A percentile compares a stretch with the other conserved stretches of the same genome.
These are phyloP conservation scores for Davidsoniella eucalypti DNA, from an alignment of 2,329 filamentous ascomycete species.

Conservation along the genomic window DNA sequence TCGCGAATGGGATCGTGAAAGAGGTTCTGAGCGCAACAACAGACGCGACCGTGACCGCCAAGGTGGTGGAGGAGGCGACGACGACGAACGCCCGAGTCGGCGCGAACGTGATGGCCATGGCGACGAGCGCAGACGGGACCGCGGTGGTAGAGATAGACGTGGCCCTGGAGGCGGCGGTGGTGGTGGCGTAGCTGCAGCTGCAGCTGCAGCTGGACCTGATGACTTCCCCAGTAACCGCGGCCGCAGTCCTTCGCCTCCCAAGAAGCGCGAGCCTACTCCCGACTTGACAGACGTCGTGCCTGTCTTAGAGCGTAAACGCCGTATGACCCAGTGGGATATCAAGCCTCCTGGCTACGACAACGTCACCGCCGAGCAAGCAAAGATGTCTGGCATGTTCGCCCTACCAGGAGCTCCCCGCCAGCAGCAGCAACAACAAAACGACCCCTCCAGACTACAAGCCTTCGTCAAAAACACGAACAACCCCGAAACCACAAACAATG, in stretches of 20 bases:
- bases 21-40: constrained; percentile 27
- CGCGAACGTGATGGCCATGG: constrained; percentile 40
- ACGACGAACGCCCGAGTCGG: constrained; percentile 44
- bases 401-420: constrained; percentile 88
- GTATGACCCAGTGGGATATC: constrained; percentile 98
- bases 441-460: constrained; percentile 80
- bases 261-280: constrained; percentile 89
- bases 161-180: constrained; percentile 25
- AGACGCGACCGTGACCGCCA: constrained; percentile 25
- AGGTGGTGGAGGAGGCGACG: constrained; percentile 36
- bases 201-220: constrained; percentile 22
- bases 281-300: constrained; percentile 79
- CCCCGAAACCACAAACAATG: constrained; percentile 45
- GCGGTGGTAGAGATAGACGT: constrained; percentile 24
- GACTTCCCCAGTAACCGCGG: constrained; percentile 25
- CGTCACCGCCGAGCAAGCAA: constrained; percentile 94
- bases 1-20: constrained; percentile 63
- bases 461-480: constrained; percentile 54
- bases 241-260: constrained; percentile 63
- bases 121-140: constrained; percentile 23
- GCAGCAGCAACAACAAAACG: constrained; percentile 80
- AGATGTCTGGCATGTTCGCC: constrained; percentile 97
- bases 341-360: constrained; percentile 97
- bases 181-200: constrained; percentile 22
- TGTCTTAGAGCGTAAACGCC: constrained; percentile 71